Conservation (phyloP, 139 green algal genomes). For the Spirogloea muscicola region DNA sequence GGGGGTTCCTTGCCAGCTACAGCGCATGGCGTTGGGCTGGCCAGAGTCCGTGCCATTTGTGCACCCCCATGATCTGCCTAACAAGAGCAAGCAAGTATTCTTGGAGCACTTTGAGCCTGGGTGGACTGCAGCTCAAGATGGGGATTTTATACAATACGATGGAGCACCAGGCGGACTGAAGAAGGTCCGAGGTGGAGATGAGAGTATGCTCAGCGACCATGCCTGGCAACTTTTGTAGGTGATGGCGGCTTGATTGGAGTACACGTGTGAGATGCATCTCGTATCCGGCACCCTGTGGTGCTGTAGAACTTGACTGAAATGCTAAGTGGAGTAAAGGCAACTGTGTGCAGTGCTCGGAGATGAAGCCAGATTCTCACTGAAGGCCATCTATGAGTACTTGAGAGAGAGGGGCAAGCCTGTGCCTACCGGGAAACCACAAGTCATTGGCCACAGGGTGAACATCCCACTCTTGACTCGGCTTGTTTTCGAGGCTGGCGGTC, state of each 20-base stretch:
- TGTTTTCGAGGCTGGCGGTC: constrained; percentile 2
- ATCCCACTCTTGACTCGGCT: constrained; percentile 9
- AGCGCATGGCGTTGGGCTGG: constrained; percentile 15
- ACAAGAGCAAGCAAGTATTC: constrained; percentile 32
- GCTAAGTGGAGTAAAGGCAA: no score
- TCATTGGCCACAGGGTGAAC: constrained; percentile 34
- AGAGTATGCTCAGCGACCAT: no score
- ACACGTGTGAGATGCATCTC: no score
- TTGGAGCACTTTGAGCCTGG: constrained; percentile 29
- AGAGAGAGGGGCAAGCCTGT: constrained; percentile 14
- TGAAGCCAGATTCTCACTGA: constrained; percentile 11
- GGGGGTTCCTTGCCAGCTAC: constrained; percentile 4
- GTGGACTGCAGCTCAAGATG: constrained; percentile 16
- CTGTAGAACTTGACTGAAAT: no score
- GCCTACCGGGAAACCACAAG: constrained; percentile 35
- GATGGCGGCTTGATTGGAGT: no score
- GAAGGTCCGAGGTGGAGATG: no score
- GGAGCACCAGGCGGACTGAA: no score
- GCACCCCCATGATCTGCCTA: constrained; percentile 31
- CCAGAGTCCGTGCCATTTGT: constrained; percentile 36
- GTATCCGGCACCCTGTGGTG: no score
- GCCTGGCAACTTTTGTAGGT: no score
- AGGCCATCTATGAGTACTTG: constrained; percentile 24
- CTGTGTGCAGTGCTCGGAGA: no score
- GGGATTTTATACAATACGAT: no score